These are phyloP conservation scores for Globisporangium megalacanthum DNA, from an alignment of 352 stramenopile genomes.

Conservation along the genomic window DNA sequence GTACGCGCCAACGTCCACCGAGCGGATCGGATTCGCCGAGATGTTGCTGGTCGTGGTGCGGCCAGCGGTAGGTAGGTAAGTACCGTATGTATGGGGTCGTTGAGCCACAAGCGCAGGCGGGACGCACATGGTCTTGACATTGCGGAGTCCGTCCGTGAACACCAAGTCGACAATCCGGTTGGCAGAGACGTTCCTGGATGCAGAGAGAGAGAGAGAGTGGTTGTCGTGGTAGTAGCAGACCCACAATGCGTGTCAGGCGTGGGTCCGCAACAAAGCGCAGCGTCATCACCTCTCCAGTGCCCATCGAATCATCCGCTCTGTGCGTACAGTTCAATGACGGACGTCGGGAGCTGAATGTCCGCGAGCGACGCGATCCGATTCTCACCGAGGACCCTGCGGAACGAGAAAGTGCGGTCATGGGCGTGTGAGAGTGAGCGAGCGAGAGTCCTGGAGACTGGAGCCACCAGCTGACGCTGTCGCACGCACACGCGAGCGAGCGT, in stretches of 20 bases:
- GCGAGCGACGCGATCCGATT: constrained; percentile 9
- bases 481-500: constrained; percentile 4
- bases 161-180: constrained; percentile 8
- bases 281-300: neutral
- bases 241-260: too few relatives aligned
- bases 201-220: too few relatives aligned
- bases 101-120: neutral
- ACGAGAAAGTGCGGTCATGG: neutral
- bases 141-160: constrained; percentile 7
- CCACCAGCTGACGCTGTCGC: too few relatives aligned
- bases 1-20: neutral
- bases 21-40: constrained; percentile 10
- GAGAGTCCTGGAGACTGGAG: too few relatives aligned
- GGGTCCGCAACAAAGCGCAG: too few relatives aligned
- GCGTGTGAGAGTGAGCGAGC: too few relatives aligned
- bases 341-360: constrained; percentile 5
- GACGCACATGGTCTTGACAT: constrained; percentile 3
- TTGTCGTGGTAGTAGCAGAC: neutral
- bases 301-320: too few relatives aligned
- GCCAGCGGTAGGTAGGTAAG: neutral
- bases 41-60: constrained; percentile 5
- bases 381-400: neutral
- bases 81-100: neutral
- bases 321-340: constrained; percentile 6
- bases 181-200: constrained; percentile 7